Evolutionary conservation across 345 rosid species (phyloP), one percentile per base, ranked within the genome.

Genomic region (Kernera saxatilis): DNA sequence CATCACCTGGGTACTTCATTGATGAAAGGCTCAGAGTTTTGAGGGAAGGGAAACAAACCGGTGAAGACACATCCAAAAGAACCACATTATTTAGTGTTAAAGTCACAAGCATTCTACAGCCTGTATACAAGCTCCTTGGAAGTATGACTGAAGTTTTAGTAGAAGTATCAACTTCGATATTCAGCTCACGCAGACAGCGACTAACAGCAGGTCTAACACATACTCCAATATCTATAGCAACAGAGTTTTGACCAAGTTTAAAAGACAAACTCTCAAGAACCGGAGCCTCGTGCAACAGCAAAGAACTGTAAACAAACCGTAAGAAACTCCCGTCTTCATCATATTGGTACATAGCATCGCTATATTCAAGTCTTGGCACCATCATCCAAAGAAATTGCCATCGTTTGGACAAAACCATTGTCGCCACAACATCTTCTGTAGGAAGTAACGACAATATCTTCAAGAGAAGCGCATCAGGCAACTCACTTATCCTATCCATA

Each of bases 381-480:
- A 7, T 3, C 54, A 9, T 54, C 72, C 72, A 55, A 54, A 68
- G 64, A 30, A 0, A 7, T 0, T 14, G 11, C 72, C 64, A 68
- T 0, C 40, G 51, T 29, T 29, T 67, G 3, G 72, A 67, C 63
- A 67, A 67, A 41, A 67, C 43, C 63, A 67, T 67, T 14, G 72
- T 67, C 8, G 30, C 41, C 41, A 29, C 32, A 3, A 41, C 72
- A 29, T 53, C 43, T 67, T 67, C 6, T 1, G 32, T 8, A 41
- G 72, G 43, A 41, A 53, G 32, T 29, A 14, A 4, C 10, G 72
- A 67, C 22, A 67, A 22, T 13, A 68, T 54, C 21, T 2, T 43
- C 43, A 68, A 27, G 5, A 68, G 43, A 2, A 67, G 14, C 1
- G 30, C 21, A 13, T 53, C 52, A 53, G 40, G 63, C 22, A 67